Percentiles rank a stretch among this genome's conserved stretches.
Evolutionary conservation across 2,329 filamentous ascomycete species (phyloP).

Genomic region (Elsinoe perseae): DNA sequence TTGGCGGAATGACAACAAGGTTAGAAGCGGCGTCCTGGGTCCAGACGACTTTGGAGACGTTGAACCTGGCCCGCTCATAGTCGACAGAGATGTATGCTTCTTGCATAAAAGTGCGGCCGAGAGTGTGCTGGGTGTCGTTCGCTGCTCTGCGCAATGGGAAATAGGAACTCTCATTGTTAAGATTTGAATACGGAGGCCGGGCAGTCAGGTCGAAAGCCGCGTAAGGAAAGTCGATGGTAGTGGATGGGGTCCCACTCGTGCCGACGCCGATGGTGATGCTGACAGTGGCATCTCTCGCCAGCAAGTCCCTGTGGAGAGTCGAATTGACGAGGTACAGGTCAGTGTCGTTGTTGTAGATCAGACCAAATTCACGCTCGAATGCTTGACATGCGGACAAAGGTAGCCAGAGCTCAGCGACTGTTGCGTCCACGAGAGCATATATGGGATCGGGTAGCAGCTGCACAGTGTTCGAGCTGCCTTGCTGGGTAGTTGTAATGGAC

Average conservation of each 20-base stretch:
- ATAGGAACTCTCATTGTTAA: conserved; percentile 26
- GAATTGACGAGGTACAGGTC: conserved; percentile 58
- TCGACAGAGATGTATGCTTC: conserved; percentile 36
- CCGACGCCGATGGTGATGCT: conserved; percentile 44
- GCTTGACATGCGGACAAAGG: conserved; percentile 50
- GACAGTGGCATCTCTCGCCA: conserved; percentile 44
- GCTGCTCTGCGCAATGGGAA: conserved; percentile 34
- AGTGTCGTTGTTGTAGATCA: conserved; percentile 57
- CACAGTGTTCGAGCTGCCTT: conserved; percentile 22
- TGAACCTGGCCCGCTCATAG: conserved; percentile 30
- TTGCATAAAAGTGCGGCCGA: conserved; percentile 36
- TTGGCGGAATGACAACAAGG: conserved; percentile 25
- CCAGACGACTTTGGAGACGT: conserved; percentile 31
- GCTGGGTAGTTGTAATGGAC: conserved; percentile 21
- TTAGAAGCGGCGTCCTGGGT: conserved; percentile 20
- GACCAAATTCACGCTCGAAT: conserved; percentile 56
- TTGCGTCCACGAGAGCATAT: conserved; percentile 33
- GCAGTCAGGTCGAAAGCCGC: conserved; percentile 32
- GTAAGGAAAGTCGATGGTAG: conserved; percentile 32
- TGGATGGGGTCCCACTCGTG: conserved; percentile 14
- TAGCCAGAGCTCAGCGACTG: conserved; percentile 43
- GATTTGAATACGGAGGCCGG: conserved; percentile 19
- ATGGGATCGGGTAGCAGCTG: conserved; percentile 26
- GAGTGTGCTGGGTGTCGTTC: conserved; percentile 32
- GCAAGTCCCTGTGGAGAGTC: conserved; percentile 47